Evolutionary conservation across 345 rosid species (phyloP).

Genomic region (Lumnitzera racemosa): DNA sequence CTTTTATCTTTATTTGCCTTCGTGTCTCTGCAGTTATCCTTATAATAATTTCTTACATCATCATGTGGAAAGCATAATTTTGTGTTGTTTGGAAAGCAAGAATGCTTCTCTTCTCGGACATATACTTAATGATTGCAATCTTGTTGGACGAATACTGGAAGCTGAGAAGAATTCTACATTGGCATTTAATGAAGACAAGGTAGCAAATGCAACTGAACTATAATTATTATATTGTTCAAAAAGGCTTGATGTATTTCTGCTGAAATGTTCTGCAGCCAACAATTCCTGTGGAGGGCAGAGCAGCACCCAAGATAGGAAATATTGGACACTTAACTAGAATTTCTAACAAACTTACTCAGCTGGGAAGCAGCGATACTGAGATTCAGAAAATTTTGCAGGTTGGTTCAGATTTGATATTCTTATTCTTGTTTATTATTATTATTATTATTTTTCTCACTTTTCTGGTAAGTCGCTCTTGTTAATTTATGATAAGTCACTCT

Average conservation of each 20-base stretch:
- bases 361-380: constrained; percentile 51
- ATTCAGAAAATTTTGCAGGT: constrained; percentile 75
- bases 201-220: constrained; percentile 9
- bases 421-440: background rate
- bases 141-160: constrained; percentile 67
- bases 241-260: too few species aligned
- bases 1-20: constrained; percentile 16
- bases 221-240: too few species aligned
- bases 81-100: constrained; percentile 81
- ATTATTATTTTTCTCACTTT: too few species aligned
- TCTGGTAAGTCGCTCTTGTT: too few species aligned
- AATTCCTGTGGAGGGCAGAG: constrained; percentile 57
- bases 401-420: constrained; percentile 6
- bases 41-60: constrained; percentile 93
- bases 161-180: constrained; percentile 49
- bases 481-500: too few species aligned
- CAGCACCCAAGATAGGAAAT: constrained; percentile 67
- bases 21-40: constrained; percentile 60
- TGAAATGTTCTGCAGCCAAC: constrained; percentile 47
- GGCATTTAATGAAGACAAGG: constrained; percentile 53
- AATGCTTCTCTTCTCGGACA: constrained; percentile 49
- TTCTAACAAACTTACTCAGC: constrained; percentile 75
- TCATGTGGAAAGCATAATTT: constrained; percentile 69
- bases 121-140: constrained; percentile 66
- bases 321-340: constrained; percentile 86